Base-by-base conservation (phyloP, 495 filamentous ascomycete genomes). In the Durotheca rogersii region DNA sequence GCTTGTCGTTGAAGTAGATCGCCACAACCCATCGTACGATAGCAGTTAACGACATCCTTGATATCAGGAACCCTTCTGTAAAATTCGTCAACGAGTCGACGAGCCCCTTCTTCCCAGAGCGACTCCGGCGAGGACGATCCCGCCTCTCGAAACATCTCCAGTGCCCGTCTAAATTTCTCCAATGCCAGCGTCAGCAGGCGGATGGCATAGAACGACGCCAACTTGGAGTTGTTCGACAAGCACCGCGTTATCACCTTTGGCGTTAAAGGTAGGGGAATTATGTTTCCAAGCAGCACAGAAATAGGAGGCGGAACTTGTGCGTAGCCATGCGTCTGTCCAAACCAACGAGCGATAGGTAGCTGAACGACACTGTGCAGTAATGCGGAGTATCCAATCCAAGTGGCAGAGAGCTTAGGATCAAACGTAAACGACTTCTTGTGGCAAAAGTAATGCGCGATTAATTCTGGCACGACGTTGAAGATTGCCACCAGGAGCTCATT, bases 341-440 rank as follows among this genome's bases (percentile, higher is more conserved):
- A 87, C 56, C 78, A 80, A 6, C 70, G 56, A 10, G 89, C 89
- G 34, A 94, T 72, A 9, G 86, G 84, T 16, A 95, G 65, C 43
- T 85, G 77, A 5, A 96, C 78, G 0, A 79, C 76, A 16, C 85
- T 86, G 64, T 93, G 91, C 4, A 99, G 68, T 43, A 97, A 88
- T 0, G 89, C 78, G 2, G 88, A 90, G 62, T 91, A 96, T 14
- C 91, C 90, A 56, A 97, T 85, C 93, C 93, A 99, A 3, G 91
- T 92, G 0, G 88, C 77, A 1, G 89, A 89, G 7, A 90, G 74
- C 60, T 96, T 97, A 0, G 93, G 91, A 18, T 96, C 94, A 39
- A 94, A 88, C 3, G 82, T 77, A 66, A 97, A 95, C 58, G 82
- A 78, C 32, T 82, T 84, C 64, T 86, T 89, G 61, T 79, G 82